phyloP scores from a whole-genome alignment of 164 flowering plant genomes.

The Chloranthus sessilifolius region DNA sequence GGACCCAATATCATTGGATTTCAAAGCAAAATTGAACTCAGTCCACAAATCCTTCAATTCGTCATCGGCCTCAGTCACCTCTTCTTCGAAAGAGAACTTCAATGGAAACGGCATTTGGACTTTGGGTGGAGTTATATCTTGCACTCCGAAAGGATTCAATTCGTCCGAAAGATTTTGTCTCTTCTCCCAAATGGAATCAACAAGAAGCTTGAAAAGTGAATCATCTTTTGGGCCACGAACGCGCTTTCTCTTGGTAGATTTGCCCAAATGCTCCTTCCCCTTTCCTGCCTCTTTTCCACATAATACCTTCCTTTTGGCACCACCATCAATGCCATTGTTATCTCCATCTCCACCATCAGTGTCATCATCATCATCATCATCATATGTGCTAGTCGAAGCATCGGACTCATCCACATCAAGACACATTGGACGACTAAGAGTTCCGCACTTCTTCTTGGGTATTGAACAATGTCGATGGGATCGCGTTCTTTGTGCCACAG shows the following conservation, averaged over 20 bases:
- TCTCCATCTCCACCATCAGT: background rate
- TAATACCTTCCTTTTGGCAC: background rate
- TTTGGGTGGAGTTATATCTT: background rate
- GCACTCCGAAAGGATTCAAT: background rate
- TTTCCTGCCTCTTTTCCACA: conserved; percentile 4
- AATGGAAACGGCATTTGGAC: conserved; percentile 18
- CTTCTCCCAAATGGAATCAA: conserved; percentile 31
- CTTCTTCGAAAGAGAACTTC: conserved; percentile 33
- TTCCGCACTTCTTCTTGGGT: conserved; percentile 10
- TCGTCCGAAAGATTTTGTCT: conserved; percentile 17
- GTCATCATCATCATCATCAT: conserved; percentile 1
- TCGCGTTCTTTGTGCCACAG: conserved; percentile 13
- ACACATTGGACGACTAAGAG: conserved; percentile 12
- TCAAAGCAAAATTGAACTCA: conserved; percentile 33
- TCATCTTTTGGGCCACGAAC: conserved; percentile 3
- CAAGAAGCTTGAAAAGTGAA: conserved; percentile 22
- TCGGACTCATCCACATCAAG: conserved; percentile 6
- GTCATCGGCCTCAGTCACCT: conserved; percentile 35
- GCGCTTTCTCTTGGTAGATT: conserved; percentile 12
- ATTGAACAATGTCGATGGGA: background rate
- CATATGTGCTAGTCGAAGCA: conserved; percentile 1
- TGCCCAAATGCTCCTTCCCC: conserved; percentile 2
- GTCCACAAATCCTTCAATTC: conserved; percentile 38
- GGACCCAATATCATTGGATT: conserved; percentile 23
- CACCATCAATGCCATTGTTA: background rate